phyloP scores from a whole-genome alignment of 345 rosid species.

The Geranium rotundifolium region DNA sequence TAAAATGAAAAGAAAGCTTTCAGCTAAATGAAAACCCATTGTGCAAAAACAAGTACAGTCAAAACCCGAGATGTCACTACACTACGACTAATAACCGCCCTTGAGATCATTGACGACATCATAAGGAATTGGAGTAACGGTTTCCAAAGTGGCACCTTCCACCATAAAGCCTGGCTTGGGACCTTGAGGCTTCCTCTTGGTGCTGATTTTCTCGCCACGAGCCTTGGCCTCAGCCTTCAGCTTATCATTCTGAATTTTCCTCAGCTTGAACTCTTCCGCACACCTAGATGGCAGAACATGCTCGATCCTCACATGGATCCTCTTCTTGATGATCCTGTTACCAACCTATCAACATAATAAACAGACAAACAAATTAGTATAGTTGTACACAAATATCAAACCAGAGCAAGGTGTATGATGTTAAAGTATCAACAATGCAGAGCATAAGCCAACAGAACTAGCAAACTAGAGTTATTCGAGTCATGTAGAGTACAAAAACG shows the following conservation, averaged over 20 bases:
- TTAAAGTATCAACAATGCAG: too few relatives aligned
- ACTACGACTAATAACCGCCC: slow-evolving; percentile 46
- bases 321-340: slow-evolving; percentile 50
- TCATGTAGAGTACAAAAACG: too few relatives aligned
- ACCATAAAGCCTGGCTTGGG: slow-evolving; percentile 74
- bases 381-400: background rate
- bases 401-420: background rate
- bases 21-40: background rate
- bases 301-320: slow-evolving; percentile 62
- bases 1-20: background rate
- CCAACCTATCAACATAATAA: slow-evolving; percentile 28
- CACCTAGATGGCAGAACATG: slow-evolving; percentile 64
- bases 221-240: slow-evolving; percentile 65
- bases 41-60: background rate
- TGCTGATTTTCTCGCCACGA: slow-evolving; percentile 46
- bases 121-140: slow-evolving; percentile 64
- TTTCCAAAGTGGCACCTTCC: slow-evolving; percentile 55
- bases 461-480: too few relatives aligned
- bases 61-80: background rate
- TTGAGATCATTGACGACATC: slow-evolving; percentile 73
- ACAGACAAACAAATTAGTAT: background rate
- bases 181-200: slow-evolving; percentile 63
- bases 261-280: slow-evolving; percentile 42
- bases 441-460: too few relatives aligned
- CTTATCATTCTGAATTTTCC: slow-evolving; percentile 50